phyloP scores from a whole-genome alignment of 129 eudicot species.

The sunflower (Helianthus annuus) region DNA sequence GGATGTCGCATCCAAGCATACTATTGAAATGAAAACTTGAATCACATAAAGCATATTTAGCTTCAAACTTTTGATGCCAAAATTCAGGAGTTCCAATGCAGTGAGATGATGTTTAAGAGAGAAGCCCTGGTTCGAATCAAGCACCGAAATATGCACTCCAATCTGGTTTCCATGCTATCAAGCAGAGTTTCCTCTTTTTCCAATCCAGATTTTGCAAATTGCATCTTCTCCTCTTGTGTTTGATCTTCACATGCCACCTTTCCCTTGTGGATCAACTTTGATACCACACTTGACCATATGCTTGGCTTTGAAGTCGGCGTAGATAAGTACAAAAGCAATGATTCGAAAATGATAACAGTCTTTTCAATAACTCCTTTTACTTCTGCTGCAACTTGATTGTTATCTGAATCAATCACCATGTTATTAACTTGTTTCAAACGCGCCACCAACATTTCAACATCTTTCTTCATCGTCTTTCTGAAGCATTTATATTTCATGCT shows the following conservation, averaged over 20 bases:
- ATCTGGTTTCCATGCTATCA: too few relatives aligned
- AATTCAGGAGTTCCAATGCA: too few relatives aligned
- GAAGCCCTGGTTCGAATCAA: too few relatives aligned
- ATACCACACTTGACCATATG: slow-evolving; percentile 21
- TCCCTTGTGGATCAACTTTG: slow-evolving; percentile 21
- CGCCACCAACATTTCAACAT: slow-evolving; percentile 30
- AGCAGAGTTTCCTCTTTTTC: not conserved
- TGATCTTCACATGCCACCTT: slow-evolving; percentile 19
- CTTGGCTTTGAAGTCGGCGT: slow-evolving; percentile 27
- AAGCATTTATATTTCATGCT: slow-evolving; percentile 17
- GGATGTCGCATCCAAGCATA: too few relatives aligned
- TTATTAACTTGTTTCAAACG: slow-evolving; percentile 23
- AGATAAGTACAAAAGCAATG: slow-evolving; percentile 21
- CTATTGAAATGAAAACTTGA: too few relatives aligned
- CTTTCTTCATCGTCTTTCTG: slow-evolving; percentile 45
- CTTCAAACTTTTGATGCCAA: too few relatives aligned
- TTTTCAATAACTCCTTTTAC: slow-evolving; percentile 30
- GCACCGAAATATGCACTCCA: too few relatives aligned
- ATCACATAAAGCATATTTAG: too few relatives aligned
- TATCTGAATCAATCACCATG: slow-evolving; percentile 9
- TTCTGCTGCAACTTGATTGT: slow-evolving; percentile 3
- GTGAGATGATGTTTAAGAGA: too few relatives aligned
- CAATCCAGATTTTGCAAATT: slow-evolving; percentile 21
- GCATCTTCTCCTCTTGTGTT: slow-evolving; percentile 9
- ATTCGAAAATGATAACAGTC: slow-evolving; percentile 30